Percentiles rank a stretch among this genome's conserved stretches.
Conservation (phyloP, 805 yeast species). For the Saturnispora hagleri region DNA sequence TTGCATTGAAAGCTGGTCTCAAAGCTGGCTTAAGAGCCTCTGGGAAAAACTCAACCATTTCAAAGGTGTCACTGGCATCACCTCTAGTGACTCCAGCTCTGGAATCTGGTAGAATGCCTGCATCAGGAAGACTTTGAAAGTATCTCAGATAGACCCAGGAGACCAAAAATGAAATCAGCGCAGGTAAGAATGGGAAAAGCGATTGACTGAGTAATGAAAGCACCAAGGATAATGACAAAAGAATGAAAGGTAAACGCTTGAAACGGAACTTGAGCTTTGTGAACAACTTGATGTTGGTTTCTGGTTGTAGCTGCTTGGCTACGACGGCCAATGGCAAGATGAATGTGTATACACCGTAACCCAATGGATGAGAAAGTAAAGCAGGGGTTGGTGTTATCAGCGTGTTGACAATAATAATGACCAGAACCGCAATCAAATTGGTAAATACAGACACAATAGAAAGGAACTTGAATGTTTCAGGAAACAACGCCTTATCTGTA, state of each 20-base stretch:
- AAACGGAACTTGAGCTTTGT: constrained; percentile 20
- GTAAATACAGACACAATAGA: constrained; percentile 47
- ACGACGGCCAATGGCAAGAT: constrained; percentile 48
- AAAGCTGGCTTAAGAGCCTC: constrained; percentile 43
- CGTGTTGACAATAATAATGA: constrained; percentile 21
- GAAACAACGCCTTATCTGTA: constrained; percentile 12
- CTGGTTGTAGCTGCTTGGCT: constrained; percentile 50
- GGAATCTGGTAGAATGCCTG: constrained; percentile 23
- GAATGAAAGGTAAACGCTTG: constrained; percentile 16
- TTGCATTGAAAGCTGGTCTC: constrained; percentile 38
- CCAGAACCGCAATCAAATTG: constrained; percentile 42
- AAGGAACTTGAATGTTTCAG: constrained; percentile 42
- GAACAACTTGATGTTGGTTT: constrained; percentile 42
- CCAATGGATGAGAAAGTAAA: constrained; percentile 38
- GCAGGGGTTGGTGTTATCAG: constrained; percentile 27
- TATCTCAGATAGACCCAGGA: constrained; percentile 77
- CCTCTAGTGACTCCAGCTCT: constrained; percentile 43
- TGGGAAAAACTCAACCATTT: constrained; percentile 80
- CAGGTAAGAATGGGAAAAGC: constrained; percentile 47
- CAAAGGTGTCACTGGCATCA: constrained; percentile 86
- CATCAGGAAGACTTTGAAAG: constrained; percentile 42
- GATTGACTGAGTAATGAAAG: constrained; percentile 30
- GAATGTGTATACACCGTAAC: constrained; percentile 41
- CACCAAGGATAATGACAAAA: constrained; percentile 9
- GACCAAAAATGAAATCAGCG: constrained; percentile 48